A percentile compares a stretch with the other conserved stretches of the same genome.
Conservation (phyloP, 306 rosid genomes). For the Vicia faba region DNA sequence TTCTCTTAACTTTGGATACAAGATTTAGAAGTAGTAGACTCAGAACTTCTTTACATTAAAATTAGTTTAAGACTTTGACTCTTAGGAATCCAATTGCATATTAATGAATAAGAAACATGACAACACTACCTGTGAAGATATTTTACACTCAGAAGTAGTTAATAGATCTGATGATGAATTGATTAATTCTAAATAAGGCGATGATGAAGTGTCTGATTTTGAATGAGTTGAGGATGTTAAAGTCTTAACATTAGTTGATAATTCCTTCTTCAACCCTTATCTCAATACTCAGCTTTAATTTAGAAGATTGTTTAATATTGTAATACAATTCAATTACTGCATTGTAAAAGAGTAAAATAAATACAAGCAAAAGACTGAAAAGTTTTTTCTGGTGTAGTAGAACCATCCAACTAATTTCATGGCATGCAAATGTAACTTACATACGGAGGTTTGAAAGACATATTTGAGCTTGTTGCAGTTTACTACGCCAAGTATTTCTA, state of each 20-base stretch:
- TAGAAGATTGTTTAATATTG: too few species aligned
- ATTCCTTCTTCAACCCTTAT: neutral
- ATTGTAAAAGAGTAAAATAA: too few species aligned
- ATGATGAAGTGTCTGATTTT: too few species aligned
- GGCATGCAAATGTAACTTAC: neutral
- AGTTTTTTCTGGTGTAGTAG: neutral
- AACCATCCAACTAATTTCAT: neutral
- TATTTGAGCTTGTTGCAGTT: neutral
- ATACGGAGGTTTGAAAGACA: neutral
- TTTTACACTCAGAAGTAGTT: too few species aligned
- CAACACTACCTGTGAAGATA: neutral
- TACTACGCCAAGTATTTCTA: accelerated
- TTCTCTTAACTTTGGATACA: too few species aligned
- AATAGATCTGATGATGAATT: neutral
- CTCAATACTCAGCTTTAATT: neutral
- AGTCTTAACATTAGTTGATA: neutral
- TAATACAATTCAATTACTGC: too few species aligned
- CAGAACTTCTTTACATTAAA: too few species aligned
- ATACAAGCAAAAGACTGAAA: too few species aligned
- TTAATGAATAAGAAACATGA: neutral
- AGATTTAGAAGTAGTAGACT: neutral
- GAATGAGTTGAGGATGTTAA: too few species aligned
- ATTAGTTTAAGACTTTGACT: neutral
- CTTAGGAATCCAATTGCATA: neutral
- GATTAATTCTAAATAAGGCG: neutral